A percentile compares a stretch with the other conserved stretches of the same genome.
phyloP scores from a whole-genome alignment of 1,139 yeast genomes.

The Geotrichum klebahnii region DNA sequence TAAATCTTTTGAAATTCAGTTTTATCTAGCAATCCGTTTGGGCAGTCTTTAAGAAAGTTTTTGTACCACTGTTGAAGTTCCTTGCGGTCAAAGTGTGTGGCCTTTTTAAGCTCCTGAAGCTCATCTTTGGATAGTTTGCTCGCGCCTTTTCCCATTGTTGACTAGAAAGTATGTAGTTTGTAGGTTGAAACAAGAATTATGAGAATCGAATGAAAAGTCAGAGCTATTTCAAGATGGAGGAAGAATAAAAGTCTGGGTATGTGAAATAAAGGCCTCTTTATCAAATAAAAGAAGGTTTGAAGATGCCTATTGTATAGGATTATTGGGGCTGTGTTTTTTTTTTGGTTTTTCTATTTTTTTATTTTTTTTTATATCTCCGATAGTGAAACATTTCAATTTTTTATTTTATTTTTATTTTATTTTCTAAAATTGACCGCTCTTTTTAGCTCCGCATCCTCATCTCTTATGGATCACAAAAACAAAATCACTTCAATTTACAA shows the following conservation, averaged over 20 bases:
- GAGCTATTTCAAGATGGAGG: background rate
- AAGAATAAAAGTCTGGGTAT: no score
- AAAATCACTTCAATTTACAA: background rate
- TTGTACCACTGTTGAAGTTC: slow-evolving; percentile 98
- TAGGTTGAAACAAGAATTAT: background rate
- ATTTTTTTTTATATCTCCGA: no score
- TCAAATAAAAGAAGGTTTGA: no score
- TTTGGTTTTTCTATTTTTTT: no score
- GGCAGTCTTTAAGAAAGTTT: slow-evolving; percentile 91
- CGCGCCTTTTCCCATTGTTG: slow-evolving; percentile 85
- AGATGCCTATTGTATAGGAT: no score
- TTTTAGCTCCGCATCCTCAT: no score
- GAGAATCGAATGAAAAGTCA: background rate
- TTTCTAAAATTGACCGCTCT: no score
- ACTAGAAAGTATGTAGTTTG: background rate
- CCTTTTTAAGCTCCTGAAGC: slow-evolving; percentile 70
- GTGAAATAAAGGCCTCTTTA: no score
- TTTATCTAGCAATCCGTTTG: slow-evolving; percentile 79
- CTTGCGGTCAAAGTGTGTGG: slow-evolving; percentile 87
- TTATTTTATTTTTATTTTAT: no score
- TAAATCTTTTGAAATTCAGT: slow-evolving; percentile 88
- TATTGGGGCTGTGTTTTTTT: no score
- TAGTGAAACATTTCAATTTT: no score
- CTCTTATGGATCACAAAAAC: no score
- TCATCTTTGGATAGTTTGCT: slow-evolving; percentile 92